Evolutionary conservation across 2,329 filamentous ascomycete species (phyloP).

Genomic region (Colletotrichum sp.): DNA sequence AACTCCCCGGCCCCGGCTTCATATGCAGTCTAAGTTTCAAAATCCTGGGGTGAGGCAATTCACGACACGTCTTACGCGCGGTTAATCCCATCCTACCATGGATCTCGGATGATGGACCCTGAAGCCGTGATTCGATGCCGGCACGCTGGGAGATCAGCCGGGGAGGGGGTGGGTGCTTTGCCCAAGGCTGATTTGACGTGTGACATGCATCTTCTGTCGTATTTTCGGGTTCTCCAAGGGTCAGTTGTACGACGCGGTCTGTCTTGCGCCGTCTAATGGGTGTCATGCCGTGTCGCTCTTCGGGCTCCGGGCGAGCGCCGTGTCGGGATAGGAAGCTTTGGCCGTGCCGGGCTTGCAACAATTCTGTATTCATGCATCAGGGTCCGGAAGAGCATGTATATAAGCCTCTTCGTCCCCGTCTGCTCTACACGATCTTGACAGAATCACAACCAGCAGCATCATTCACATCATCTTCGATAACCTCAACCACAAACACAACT

Average conservation of each 20-base stretch:
- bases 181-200: neutral
- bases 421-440: accelerated
- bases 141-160: neutral
- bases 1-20: neutral
- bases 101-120: neutral
- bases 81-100: neutral
- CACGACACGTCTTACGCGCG: neutral
- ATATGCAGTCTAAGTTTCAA: neutral
- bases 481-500: neutral
- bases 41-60: neutral
- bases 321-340: neutral
- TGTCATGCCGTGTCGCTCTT: neutral
- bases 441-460: neutral
- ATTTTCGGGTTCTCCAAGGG: neutral
- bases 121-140: neutral
- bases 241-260: neutral
- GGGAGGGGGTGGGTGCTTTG: neutral
- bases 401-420: neutral
- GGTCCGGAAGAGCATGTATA: neutral
- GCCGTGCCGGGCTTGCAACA: neutral
- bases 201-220: neutral
- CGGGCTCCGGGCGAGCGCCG: neutral
- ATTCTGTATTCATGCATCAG: neutral
- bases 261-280: neutral
- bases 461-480: neutral